Conservation (phyloP, 2,329 filamentous ascomycete species). For the Exophiala bonariae region DNA sequence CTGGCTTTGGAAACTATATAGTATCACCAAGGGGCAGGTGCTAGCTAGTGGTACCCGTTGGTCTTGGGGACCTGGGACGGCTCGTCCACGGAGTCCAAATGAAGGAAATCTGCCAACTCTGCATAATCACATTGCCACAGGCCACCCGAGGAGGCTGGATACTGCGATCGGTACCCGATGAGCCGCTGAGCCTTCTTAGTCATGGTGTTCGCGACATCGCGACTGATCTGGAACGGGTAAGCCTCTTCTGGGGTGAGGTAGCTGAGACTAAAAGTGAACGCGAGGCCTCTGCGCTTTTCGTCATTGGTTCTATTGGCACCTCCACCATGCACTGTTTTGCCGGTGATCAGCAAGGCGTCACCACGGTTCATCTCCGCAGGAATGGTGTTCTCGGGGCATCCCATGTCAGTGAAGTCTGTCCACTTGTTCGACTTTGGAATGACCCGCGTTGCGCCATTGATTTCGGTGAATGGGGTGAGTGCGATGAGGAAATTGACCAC, state of each 20-base stretch:
- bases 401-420: neutral
- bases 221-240: neutral
- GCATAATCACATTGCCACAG: too few species aligned
- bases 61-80: too few species aligned
- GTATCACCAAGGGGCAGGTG: too few species aligned
- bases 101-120: too few species aligned
- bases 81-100: too few species aligned
- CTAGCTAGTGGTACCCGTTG: too few species aligned
- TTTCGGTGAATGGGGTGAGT: neutral
- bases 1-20: too few species aligned
- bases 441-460: neutral
- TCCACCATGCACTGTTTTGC: neutral
- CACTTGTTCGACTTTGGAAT: neutral
- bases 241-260: neutral
- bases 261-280: neutral
- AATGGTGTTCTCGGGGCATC: neutral
- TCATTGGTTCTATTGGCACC: neutral
- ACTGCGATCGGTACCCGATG: too few species aligned
- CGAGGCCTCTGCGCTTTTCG: neutral
- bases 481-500: constrained; percentile 5
- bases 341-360: neutral
- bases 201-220: neutral
- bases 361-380: neutral
- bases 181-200: too few species aligned
- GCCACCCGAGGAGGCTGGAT: too few species aligned